A percentile compares a stretch with the other conserved stretches of the same genome.
These are phyloP conservation scores for Rosa multiflora DNA, from an alignment of 306 rosid species.

Conservation along the genomic window DNA sequence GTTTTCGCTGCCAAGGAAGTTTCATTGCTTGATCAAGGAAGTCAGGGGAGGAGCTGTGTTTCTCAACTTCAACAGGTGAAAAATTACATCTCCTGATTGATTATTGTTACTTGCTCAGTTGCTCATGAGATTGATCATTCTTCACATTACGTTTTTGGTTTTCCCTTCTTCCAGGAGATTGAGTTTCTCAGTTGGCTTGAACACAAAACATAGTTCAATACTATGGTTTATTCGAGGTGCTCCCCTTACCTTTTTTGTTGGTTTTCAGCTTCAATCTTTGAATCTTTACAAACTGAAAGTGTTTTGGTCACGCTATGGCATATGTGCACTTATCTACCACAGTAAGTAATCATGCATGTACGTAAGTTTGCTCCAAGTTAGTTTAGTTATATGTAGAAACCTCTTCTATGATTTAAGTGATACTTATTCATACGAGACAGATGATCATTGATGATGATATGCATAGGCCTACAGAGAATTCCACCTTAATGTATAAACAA, in stretches of 20 bases:
- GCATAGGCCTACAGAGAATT: neutral
- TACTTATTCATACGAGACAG: neutral
- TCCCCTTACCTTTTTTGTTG: neutral
- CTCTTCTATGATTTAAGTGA: neutral
- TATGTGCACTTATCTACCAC: neutral
- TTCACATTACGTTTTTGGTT: neutral
- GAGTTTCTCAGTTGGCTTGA: conserved; percentile 79
- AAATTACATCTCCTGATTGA: too few relatives aligned
- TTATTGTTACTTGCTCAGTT: too few relatives aligned
- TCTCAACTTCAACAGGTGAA: neutral
- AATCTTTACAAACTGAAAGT: neutral
- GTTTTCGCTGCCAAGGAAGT: neutral
- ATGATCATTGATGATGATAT: neutral
- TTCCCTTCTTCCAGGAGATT: conserved; percentile 62
- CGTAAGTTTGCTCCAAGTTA: neutral
- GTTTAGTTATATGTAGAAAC: too few relatives aligned
- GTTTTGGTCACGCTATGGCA: conserved; percentile 16
- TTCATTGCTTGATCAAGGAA: neutral
- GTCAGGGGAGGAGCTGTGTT: neutral
- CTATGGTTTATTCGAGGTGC: conserved; percentile 74
- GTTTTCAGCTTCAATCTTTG: neutral
- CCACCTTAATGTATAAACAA: neutral
- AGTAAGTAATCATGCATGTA: neutral
- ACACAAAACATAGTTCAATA: conserved; percentile 87
- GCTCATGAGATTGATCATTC: too few relatives aligned